Evolutionary conservation across 2,329 filamentous ascomycete genomes (phyloP), one percentile per base, ranked within the genome.

Genomic region (Aureobasidium musti): DNA sequence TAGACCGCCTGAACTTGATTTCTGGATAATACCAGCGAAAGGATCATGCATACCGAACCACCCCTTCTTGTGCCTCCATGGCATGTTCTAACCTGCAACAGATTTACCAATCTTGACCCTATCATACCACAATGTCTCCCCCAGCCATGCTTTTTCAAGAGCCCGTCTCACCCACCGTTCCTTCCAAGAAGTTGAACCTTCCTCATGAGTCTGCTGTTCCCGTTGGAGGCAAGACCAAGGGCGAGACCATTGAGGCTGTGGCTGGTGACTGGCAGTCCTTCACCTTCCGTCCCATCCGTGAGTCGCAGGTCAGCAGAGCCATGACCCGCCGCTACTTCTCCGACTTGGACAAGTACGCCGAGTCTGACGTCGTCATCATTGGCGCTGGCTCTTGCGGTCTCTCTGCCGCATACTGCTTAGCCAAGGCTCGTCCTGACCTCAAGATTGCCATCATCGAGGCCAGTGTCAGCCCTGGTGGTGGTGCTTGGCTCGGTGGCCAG

Each of bases 21-120:
- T 74, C 67, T 91, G 90, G 91, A 93, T 94, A 94, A 95, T 95
- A 91, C 91, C 90, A 92, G 92, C 92, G 92, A 92, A 95, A 96
- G 92, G 90, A 96, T 76, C 92, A 96, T 96, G 91, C 91, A 86
- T 86, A 85, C 82, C 82, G 80, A 70, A 80, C 77, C 74, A 76
- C 77, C 73, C 35, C 74, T 70, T 30, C 72, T 73, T 74, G 72
- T 59, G 70, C 68, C 65, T 71, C 70, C 70, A 74, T 73, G 71
- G 74, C 64, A 70, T 77, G 75, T 69, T 71, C 77, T 76, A 69
- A 73, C 14, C 71, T 57, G 50, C 41, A 67, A 78, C 79, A 80
- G 78, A 75, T 73, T 72, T 70, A 77, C 35, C 75, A 75, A 80
- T 74, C 75, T 74, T 69, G 71, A 71, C 72, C 64, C 61, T 41